A percentile compares a stretch with the other conserved stretches of the same genome.
Conservation (phyloP, 2,329 filamentous ascomycete species). For the Neofusicoccum ribis region DNA sequence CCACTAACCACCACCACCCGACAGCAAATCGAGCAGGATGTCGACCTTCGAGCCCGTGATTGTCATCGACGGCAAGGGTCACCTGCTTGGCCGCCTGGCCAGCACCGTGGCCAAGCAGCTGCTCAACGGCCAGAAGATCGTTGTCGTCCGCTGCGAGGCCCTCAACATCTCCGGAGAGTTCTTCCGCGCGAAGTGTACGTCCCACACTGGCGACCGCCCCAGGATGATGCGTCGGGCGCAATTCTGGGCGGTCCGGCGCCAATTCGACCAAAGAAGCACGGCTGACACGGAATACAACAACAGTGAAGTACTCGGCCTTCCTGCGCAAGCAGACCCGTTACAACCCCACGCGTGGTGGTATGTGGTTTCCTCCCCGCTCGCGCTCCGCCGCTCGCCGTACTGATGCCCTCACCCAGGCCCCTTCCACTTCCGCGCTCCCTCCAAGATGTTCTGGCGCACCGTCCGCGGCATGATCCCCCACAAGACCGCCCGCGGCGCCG, state of each 20-base stretch:
- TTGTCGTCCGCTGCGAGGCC: slow-evolving; percentile 96
- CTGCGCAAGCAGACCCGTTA: slow-evolving; percentile 99
- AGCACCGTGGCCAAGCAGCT: slow-evolving; percentile 99
- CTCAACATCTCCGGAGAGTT: slow-evolving; percentile 99
- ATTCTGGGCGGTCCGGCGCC: background rate
- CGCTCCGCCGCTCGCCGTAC: slow-evolving; percentile 11
- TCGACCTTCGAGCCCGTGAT: slow-evolving; percentile 70
- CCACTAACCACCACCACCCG: slow-evolving; percentile 20
- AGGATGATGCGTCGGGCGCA: background rate
- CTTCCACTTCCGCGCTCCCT: slow-evolving; percentile 99
- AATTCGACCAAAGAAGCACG: slow-evolving; percentile 47
- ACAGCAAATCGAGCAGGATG: slow-evolving; percentile 51
- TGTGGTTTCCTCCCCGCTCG: slow-evolving; percentile 42
- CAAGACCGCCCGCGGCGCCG: slow-evolving; percentile 98
- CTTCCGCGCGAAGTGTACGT: slow-evolving; percentile 99
- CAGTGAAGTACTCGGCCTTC: slow-evolving; percentile 99
- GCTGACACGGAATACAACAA: slow-evolving; percentile 38
- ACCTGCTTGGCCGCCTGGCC: slow-evolving; percentile 98
- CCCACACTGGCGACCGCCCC: slow-evolving; percentile 19
- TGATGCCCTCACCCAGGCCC: slow-evolving; percentile 63
- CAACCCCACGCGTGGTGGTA: slow-evolving; percentile 98
- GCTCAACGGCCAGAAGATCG: slow-evolving; percentile 98
- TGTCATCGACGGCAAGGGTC: slow-evolving; percentile 99
- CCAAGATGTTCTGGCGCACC: slow-evolving; percentile 99
- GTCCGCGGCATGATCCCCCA: slow-evolving; percentile 99